Evolutionary conservation across 2,329 filamentous ascomycete genomes (phyloP).

Genomic region (Stagonosporopsis rhizophila): DNA sequence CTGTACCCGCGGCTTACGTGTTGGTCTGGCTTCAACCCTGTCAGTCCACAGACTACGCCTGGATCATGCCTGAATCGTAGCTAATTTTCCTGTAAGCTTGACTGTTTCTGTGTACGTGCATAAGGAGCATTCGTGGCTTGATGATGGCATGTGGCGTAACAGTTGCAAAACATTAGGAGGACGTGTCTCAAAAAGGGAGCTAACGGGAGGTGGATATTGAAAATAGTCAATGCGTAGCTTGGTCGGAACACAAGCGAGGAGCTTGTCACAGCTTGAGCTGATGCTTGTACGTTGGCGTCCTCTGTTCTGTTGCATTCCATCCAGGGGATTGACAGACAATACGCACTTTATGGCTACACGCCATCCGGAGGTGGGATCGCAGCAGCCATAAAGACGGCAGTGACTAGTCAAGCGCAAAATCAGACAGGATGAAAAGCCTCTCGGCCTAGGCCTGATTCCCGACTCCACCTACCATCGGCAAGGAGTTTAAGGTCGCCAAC

Average conservation of each 20-base stretch:
- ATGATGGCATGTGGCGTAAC: constrained; percentile 8
- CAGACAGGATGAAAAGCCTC: neutral
- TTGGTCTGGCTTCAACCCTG: constrained; percentile 5
- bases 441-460: neutral
- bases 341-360: neutral
- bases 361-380: neutral
- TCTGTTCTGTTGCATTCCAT: neutral
- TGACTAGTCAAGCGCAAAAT: neutral
- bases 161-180: neutral
- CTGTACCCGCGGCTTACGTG: constrained; percentile 19
- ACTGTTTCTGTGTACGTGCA: neutral
- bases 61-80: neutral
- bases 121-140: constrained; percentile 3
- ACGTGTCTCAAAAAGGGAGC: neutral
- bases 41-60: neutral
- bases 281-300: neutral
- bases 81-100: neutral
- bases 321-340: neutral
- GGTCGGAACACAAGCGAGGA: neutral
- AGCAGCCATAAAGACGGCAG: neutral
- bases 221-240: neutral
- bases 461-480: neutral
- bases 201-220: neutral
- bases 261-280: neutral
- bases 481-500: neutral